These are phyloP conservation scores for Aspergillus leporis DNA, from an alignment of 495 filamentous ascomycete species.

Conservation along the genomic window DNA sequence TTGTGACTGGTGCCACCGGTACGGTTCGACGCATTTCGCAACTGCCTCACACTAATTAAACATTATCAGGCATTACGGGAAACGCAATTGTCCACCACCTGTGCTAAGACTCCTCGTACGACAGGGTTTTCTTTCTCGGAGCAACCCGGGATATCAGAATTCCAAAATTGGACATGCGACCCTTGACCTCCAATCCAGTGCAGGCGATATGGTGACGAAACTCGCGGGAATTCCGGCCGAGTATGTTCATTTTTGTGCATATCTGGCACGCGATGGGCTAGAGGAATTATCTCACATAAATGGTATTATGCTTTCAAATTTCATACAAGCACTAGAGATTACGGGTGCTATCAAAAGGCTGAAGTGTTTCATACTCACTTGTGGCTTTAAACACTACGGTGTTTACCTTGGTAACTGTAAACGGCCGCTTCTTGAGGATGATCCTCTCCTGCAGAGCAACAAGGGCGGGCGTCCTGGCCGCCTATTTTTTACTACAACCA, in stretches of 20 bases:
- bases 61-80: conserved; percentile 45
- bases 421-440: conserved; percentile 48
- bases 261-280: conserved; percentile 44
- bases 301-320: conserved; percentile 48
- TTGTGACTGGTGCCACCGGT: conserved; percentile 45
- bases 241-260: conserved; percentile 52
- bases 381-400: conserved; percentile 58
- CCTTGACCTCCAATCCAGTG: conserved; percentile 43
- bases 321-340: conserved; percentile 47
- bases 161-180: conserved; percentile 45
- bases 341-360: conserved; percentile 42
- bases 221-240: conserved; percentile 43
- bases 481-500: conserved; percentile 45
- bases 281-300: conserved; percentile 45
- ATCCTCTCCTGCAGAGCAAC: conserved; percentile 37
- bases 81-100: conserved; percentile 47
- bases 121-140: conserved; percentile 48
- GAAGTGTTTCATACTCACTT: conserved; percentile 54
- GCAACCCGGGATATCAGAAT: conserved; percentile 38
- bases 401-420: conserved; percentile 51
- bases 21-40: background rate
- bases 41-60: background rate
- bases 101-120: conserved; percentile 38
- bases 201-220: conserved; percentile 42
- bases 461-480: conserved; percentile 23